Base-by-base conservation (phyloP, 2,329 filamentous ascomycete species). In the Penicillium sp. region DNA sequence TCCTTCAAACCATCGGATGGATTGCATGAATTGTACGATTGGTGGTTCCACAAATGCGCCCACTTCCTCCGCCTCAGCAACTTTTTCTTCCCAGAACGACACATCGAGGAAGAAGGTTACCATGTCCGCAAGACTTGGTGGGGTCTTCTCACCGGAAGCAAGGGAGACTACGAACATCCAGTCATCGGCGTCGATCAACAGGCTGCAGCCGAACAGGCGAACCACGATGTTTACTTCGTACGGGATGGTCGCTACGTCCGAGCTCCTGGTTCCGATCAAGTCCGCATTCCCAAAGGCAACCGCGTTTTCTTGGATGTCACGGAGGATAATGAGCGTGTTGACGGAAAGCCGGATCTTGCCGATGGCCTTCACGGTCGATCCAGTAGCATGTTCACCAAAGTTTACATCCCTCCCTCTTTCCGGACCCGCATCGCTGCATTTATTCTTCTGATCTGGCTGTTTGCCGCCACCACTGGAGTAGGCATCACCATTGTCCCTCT, bases 31-130 rank as follows among this genome's bases (percentile, higher is more conserved):
- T 88, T 97, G 80, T 99, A 96, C 70, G 87, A 86, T 7, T 97
- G 93, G 93, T 99, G 94, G 91, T 96, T 99, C 76, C 87, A 88
- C 62, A 86, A 84, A 64, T 96, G 92, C 69, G 94, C 92, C 11
- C 83, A 90, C 47, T 77, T 81, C 39, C 78, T 99, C 48, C 85
- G 93, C 21, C 79, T 99, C 34, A 95, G 91, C 1, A 90, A 92
- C 77, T 99, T 99, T 71, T 83, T 99, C 40, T 97, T 99, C 68
- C 91, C 90, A 13, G 89, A 96, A 63, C 84, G 90, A 54, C 81
- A 82, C 27, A 78, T 84, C 21, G 90, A 96, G 56, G 93, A 99
- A 71, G 91, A 97, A 73, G 90, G 91, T 7, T 79, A 78, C 22
- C 77, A 88, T 44, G 76, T 81, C 38, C 77, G 86, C 24, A 81